Percentiles rank a stretch among this genome's conserved stretches.
phyloP scores from a whole-genome alignment of 352 stramenopile genomes.

The Phytophthora brassicae region DNA sequence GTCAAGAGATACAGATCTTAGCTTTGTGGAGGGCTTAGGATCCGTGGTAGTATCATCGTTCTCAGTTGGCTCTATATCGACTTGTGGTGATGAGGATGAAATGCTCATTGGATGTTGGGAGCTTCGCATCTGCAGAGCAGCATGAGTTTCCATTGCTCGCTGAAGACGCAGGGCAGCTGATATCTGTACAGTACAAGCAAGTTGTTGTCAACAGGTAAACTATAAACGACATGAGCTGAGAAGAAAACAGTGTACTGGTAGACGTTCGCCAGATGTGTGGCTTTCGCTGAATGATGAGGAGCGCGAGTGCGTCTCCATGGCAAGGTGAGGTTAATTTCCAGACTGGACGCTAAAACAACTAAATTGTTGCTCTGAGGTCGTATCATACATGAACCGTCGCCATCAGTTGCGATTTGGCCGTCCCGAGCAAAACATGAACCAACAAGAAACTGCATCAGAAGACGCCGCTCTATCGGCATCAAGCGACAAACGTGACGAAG shows the following conservation, averaged over 20 bases:
- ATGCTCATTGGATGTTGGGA: not conserved
- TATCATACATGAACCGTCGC: constrained; percentile 27
- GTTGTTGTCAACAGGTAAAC: not conserved
- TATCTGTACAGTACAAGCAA: constrained; percentile 7
- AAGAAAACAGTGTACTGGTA: constrained; percentile 2
- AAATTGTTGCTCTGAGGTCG: not conserved
- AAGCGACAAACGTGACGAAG: constrained; percentile 16
- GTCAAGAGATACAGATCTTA: constrained; percentile 14
- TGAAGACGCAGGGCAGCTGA: constrained; percentile 35
- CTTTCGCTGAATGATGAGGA: constrained; percentile 20
- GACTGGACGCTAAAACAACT: not conserved
- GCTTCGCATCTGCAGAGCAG: constrained; percentile 18
- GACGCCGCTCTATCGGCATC: not conserved
- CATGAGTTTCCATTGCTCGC: constrained; percentile 32
- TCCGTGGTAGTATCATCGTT: not conserved
- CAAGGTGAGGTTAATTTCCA: not conserved
- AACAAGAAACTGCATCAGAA: constrained; percentile 9
- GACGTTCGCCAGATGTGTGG: constrained; percentile 1
- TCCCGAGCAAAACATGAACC: constrained; percentile 14
- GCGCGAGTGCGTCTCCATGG: constrained; percentile 20
- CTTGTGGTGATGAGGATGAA: not conserved
- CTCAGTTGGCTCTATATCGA: not conserved
- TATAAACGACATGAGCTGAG: not conserved
- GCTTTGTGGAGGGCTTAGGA: not conserved
- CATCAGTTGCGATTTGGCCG: constrained; percentile 12